Conservation (phyloP, 1,284 basidiomycete genomes). For the Earliella scabrosa region DNA sequence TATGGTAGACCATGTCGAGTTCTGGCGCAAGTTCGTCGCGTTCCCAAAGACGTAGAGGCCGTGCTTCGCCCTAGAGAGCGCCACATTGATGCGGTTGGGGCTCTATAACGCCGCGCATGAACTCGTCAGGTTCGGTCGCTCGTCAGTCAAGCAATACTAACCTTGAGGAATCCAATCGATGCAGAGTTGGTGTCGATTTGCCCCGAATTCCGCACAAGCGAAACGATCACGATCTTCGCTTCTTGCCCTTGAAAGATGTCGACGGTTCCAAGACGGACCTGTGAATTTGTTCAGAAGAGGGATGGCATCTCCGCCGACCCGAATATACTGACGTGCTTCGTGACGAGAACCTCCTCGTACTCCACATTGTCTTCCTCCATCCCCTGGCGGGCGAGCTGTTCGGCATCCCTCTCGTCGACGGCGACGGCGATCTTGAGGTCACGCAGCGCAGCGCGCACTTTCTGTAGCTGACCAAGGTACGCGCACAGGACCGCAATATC, state of each 20-base stretch:
- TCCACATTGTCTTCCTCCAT: slow-evolving; percentile 38
- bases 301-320: too few relatives aligned
- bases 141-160: slow-evolving; percentile 27
- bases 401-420: slow-evolving; percentile 73
- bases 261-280: slow-evolving; percentile 76
- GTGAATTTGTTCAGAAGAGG: too few relatives aligned
- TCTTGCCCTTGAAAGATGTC: slow-evolving; percentile 82
- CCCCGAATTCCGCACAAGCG: slow-evolving; percentile 72
- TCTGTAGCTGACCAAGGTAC: slow-evolving; percentile 70
- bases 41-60: slow-evolving; percentile 78
- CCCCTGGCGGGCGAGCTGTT: slow-evolving; percentile 51
- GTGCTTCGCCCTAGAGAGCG: slow-evolving; percentile 72
- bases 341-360: slow-evolving; percentile 35
- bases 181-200: slow-evolving; percentile 40
- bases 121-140: too few relatives aligned
- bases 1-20: slow-evolving; percentile 63
- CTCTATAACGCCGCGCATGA: too few relatives aligned
- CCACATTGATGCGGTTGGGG: slow-evolving; percentile 42
- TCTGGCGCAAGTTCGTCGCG: slow-evolving; percentile 51
- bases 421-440: slow-evolving; percentile 60
- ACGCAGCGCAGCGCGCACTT: slow-evolving; percentile 46
- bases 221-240: slow-evolving; percentile 70
- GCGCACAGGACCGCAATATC: slow-evolving; percentile 79
- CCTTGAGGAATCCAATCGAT: slow-evolving; percentile 75
- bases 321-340: slow-evolving; percentile 48